Percentiles rank a stretch among this genome's conserved stretches.
These are phyloP conservation scores for Solanum hybrid DNA, from an alignment of 305 asterid genomes.

Conservation along the genomic window DNA sequence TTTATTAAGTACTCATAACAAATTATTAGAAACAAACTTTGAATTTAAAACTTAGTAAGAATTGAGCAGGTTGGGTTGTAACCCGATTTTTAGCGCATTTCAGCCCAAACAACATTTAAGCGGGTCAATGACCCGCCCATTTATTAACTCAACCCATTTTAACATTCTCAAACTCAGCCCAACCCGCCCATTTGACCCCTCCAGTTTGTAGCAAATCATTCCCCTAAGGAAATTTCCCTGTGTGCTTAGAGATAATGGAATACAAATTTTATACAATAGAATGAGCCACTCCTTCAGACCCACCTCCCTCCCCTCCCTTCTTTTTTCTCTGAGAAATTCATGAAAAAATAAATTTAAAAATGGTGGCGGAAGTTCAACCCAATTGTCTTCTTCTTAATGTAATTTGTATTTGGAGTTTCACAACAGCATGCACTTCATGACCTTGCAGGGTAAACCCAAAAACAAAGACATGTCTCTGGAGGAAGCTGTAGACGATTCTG, in stretches of 20 bases:
- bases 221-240: background rate
- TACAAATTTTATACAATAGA: background rate
- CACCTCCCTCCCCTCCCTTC: background rate
- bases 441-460: slow-evolving; percentile 46
- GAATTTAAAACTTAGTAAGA: background rate
- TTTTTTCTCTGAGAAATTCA: background rate
- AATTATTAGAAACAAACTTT: background rate
- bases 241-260: background rate
- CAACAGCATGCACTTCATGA: background rate
- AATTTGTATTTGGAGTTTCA: background rate
- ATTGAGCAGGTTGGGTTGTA: background rate
- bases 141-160: background rate
- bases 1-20: background rate
- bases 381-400: background rate
- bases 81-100: background rate
- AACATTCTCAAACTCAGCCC: background rate
- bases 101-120: background rate
- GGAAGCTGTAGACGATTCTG: slow-evolving; percentile 89
- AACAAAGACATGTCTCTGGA: slow-evolving; percentile 64
- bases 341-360: background rate
- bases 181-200: background rate
- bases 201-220: background rate
- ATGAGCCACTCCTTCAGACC: background rate
- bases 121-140: background rate
- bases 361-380: background rate